These are phyloP conservation scores for Aspergillus spinulosporus DNA, from an alignment of 2,329 filamentous ascomycete genomes.

Conservation along the genomic window DNA sequence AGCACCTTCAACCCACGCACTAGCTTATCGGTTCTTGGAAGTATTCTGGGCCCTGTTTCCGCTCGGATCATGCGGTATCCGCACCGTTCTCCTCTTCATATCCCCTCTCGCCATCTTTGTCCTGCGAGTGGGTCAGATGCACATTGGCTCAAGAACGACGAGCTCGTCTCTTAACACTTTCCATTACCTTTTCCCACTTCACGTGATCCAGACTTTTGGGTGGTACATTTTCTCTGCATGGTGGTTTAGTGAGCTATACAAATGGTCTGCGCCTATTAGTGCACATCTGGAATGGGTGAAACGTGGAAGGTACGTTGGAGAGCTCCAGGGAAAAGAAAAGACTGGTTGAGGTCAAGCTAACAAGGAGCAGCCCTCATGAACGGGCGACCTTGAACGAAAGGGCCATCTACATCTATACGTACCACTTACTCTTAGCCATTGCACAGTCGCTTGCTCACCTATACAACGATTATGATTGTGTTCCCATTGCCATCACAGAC, in stretches of 20 bases:
- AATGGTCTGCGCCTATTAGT: conserved; percentile 64
- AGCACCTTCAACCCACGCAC: background rate
- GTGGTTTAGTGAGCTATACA: conserved; percentile 77
- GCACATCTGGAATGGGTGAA: conserved; percentile 73
- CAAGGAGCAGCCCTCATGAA: conserved; percentile 54
- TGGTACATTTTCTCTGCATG: conserved; percentile 78
- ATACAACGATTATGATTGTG: conserved; percentile 69
- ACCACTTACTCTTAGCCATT: conserved; percentile 67
- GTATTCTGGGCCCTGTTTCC: conserved; percentile 88
- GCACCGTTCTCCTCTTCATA: conserved; percentile 72
- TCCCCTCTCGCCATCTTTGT: conserved; percentile 76
- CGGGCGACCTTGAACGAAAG: conserved; percentile 80
- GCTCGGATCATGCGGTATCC: conserved; percentile 70
- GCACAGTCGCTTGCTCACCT: conserved; percentile 71
- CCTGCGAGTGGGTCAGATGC: conserved; percentile 80
- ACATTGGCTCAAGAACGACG: conserved; percentile 71
- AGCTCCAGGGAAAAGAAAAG: background rate
- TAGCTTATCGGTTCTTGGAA: conserved; percentile 37
- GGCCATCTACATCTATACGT: conserved; percentile 74
- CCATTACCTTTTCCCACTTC: conserved; percentile 56
- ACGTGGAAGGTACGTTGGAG: conserved; percentile 57
- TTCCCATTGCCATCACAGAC: conserved; percentile 54
- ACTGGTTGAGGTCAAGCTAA: conserved; percentile 7
- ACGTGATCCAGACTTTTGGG: conserved; percentile 67
- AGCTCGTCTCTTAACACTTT: conserved; percentile 67